Base-by-base conservation (phyloP, 495 filamentous ascomycete species). In the Hypoxylon intermedium region DNA sequence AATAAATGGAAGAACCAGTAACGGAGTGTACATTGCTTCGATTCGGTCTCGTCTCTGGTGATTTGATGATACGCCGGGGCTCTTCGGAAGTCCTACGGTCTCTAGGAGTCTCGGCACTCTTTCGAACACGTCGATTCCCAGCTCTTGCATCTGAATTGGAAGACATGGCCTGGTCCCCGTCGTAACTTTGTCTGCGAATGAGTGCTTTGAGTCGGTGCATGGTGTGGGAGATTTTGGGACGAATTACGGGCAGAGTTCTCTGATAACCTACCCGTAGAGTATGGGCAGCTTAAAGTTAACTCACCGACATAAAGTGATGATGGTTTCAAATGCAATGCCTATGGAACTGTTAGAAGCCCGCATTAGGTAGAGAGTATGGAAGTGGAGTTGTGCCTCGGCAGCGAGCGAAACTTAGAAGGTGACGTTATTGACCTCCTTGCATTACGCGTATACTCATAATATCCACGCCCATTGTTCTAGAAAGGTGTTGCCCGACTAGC, bases 121-220 rank as follows among this genome's bases (percentile, higher is more conserved):
- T 51, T 31, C 28, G 13, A 34, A 6, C 16, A 11, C 13, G 46
- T 15, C 19, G 19, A 3, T 9, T 3, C 15, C 7, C n/a, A 21
- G 12, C 4, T 23, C 28, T 33, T 23, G 11, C 19, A 6, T 34
- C 30, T 2, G 24, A 21, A 4, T 54, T 19, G 1, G 34, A 9
- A 18, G 28, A 6, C 7, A 5, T 19, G 0, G 20, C 5, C 9
- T 5, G 9, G 7, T 36, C 3, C 16, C 47, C 52, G 4, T 36
- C 23, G 18, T 33, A 26, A 12, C 46, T 57, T 41, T 46, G 52
- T 19, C 46, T 46, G 15, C 52, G 46, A 12, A 57, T 21, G 5
- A 52, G 33, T 21, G 38, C 41, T n/a, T 50, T 63, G 0, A 63
- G 33, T 20, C 45, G 28, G 3, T 18, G 45, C 59, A 63, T 63